Evolutionary conservation across 192 early-diverging fungal genomes (phyloP).

Genomic region (Rhizophlyctis rosea): DNA sequence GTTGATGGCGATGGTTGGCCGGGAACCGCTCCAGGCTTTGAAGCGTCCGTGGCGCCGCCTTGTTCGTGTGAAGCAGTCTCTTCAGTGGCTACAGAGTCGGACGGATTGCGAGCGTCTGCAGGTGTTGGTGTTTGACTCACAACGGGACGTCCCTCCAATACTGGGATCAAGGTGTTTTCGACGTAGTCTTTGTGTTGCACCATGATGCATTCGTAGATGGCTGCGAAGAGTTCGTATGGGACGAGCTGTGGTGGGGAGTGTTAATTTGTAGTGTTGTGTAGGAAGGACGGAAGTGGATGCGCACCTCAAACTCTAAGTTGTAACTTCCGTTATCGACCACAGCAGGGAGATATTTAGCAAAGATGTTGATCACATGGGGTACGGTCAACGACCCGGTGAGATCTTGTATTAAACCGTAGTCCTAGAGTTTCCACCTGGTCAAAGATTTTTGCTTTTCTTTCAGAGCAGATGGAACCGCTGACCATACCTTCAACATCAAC

Average conservation of each 20-base stretch:
- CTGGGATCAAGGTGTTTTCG: slow-evolving; percentile 4
- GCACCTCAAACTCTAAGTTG: slow-evolving; percentile 53
- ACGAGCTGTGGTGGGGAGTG: slow-evolving; percentile 26
- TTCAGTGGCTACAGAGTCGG: not conserved
- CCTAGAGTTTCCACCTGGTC: slow-evolving; percentile 25
- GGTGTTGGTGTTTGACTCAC: not conserved
- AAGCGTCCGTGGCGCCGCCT: not conserved
- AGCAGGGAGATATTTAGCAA: slow-evolving; percentile 20
- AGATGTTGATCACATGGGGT: slow-evolving; percentile 28
- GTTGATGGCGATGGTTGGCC: not conserved
- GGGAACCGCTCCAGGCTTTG: not conserved
- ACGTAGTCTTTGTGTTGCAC: slow-evolving; percentile 15
- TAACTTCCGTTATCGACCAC: slow-evolving; percentile 30
- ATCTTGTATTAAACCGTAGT: slow-evolving; percentile 38
- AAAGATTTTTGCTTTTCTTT: not conserved
- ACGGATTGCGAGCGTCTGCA: not conserved
- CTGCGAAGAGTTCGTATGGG: slow-evolving; percentile 36
- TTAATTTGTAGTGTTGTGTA: not conserved
- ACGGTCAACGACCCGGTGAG: slow-evolving; percentile 27
- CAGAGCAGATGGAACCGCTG: not conserved
- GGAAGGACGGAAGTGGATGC: not conserved
- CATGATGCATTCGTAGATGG: slow-evolving; percentile 26
- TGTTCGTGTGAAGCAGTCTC: not conserved
- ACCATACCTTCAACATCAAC: slow-evolving; percentile 32
- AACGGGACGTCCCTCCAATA: slow-evolving; percentile 4